These are phyloP conservation scores for Luvunga scandens DNA, from an alignment of 345 rosid genomes.

Conservation along the genomic window DNA sequence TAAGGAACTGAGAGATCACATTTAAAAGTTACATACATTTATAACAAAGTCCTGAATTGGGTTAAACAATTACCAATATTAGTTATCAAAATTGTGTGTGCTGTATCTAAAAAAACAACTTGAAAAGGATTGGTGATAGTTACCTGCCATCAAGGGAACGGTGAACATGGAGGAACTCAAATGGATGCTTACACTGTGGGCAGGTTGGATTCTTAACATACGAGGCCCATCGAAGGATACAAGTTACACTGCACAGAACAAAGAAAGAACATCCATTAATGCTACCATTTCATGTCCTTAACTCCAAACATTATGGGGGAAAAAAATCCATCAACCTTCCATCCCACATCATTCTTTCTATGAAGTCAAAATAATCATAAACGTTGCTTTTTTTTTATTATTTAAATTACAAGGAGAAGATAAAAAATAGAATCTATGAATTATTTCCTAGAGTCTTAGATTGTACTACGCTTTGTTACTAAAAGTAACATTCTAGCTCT, in stretches of 20 bases:
- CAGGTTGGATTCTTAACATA: constrained; percentile 64
- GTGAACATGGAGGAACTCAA: constrained; percentile 80
- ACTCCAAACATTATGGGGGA: neutral
- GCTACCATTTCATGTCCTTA: neutral
- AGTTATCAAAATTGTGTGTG: neutral
- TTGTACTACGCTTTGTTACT: neutral
- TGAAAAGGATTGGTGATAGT: neutral
- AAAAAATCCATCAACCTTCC: neutral
- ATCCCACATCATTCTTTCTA: neutral
- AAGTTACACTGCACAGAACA: constrained; percentile 60
- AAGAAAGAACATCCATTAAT: constrained; percentile 7
- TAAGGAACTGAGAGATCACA: too few relatives aligned
- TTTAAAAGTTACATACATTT: neutral
- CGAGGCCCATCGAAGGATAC: constrained; percentile 92
- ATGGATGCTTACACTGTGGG: constrained; percentile 93
- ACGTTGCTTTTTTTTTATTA: neutral
- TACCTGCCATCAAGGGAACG: constrained; percentile 90
- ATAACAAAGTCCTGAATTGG: neutral
- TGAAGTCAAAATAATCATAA: neutral
- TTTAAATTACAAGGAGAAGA: neutral
- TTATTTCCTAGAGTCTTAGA: neutral
- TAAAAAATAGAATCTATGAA: neutral
- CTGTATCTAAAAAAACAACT: neutral
- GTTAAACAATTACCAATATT: neutral
- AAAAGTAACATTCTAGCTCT: neutral